Evolutionary conservation across 2,329 filamentous ascomycete species (phyloP).

Genomic region (Clonostachys rhizophaga): DNA sequence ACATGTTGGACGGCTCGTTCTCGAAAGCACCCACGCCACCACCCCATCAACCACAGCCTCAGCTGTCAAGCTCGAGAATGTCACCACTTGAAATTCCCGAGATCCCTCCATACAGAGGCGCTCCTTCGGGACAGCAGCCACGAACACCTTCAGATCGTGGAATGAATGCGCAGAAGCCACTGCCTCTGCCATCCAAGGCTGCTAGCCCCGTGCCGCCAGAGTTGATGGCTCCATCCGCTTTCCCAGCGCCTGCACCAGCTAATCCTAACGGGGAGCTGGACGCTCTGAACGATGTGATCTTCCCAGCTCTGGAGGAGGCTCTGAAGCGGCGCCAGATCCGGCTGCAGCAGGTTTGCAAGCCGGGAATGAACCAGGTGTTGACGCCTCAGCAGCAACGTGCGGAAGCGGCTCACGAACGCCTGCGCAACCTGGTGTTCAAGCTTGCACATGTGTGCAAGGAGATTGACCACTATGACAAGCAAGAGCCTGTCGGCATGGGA

Average conservation of each 20-base stretch:
- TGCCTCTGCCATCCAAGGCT: constrained; percentile 19
- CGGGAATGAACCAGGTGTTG: constrained; percentile 30
- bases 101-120: constrained; percentile 49
- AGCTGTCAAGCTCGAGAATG: constrained; percentile 30
- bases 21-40: constrained; percentile 22
- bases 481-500: constrained; percentile 89
- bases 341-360: constrained; percentile 46
- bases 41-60: constrained; percentile 23
- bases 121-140: constrained; percentile 12
- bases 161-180: constrained; percentile 9
- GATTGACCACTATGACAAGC: constrained; percentile 83
- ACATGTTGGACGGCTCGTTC: constrained; percentile 10
- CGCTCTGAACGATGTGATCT: constrained; percentile 83
- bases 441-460: constrained; percentile 80
- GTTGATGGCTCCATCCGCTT: constrained; percentile 36
- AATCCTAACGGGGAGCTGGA: constrained; percentile 70
- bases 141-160: constrained; percentile 1
- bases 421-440: constrained; percentile 77
- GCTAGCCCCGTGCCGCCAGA: constrained; percentile 23
- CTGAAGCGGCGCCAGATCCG: constrained; percentile 72
- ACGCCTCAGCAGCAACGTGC: constrained; percentile 64
- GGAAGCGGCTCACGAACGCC: constrained; percentile 72
- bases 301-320: constrained; percentile 88
- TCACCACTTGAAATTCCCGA: constrained; percentile 41
- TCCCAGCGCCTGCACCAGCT: constrained; percentile 51